Base-by-base conservation (phyloP, 2,329 filamentous ascomycete species). In the Bipolaris oryzae region DNA sequence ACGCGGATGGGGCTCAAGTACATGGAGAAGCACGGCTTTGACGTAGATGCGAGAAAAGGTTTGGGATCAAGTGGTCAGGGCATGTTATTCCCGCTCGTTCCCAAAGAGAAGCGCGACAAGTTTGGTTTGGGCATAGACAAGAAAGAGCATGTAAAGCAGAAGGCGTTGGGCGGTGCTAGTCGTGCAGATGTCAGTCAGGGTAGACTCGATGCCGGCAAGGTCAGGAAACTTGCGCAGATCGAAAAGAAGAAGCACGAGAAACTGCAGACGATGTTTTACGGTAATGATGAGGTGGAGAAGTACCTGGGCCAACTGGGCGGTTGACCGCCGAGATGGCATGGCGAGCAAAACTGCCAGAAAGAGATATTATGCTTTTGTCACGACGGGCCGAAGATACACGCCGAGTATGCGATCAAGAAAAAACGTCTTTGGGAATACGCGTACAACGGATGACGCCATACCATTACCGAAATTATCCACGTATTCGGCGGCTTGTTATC, bases 81-180 rank as follows among this genome's bases (percentile, higher is more conserved):
- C 3, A 88, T 91, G 58, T 81, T 88, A 38, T 88, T 87, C 62
- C 93, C 93, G 1, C 81, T 97, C 60, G 92, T 92, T 71, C 79
- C 85, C 1, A 84, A 82, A 56, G 79, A 84, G 52, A 96, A 96
- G 76, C 84, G 87, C 41, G 86, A 94, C 70, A 92, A 84, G 3
- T 78, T 89, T 7, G 94, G 93, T 0, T 75, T 96, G 23, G 92
- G 92, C 0, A 80, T 82, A 39, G 73, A 79, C 5, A 63, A 78
- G 31, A 74, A 76, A 38, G 75, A 74, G 55, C 62, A 74, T 70
- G 58, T 70, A 74, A 60, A 77, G 75, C 77, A 75, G 58, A 78
- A 76, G 21, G 34, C 48, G 1, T 18, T 77, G 78, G 68, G 68
- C 16, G 53, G 60, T 28, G 60, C 55, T 77, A 41, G 78, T 80